phyloP scores from a whole-genome alignment of 2,329 filamentous ascomycete genomes.

The Didymella exigua region DNA sequence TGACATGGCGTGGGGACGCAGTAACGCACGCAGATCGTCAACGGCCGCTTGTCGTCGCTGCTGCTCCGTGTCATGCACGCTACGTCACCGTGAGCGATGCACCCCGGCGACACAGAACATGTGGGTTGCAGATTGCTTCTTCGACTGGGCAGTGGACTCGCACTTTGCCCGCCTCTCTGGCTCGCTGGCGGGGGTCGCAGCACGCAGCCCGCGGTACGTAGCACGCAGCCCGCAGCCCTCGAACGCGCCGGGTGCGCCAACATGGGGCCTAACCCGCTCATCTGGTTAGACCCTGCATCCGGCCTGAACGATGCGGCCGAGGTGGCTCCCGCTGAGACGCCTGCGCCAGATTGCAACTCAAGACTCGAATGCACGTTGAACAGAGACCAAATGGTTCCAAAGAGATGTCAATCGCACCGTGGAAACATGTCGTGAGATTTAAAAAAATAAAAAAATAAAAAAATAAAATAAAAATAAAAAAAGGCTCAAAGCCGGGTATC shows the following conservation, averaged over 20 bases:
- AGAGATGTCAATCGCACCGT: too few species aligned
- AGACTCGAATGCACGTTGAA: too few species aligned
- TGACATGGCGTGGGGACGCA: slow-evolving; percentile 10
- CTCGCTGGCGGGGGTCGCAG: neutral
- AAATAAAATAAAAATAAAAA: too few species aligned
- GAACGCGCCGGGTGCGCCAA: neutral
- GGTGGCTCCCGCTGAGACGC: too few species aligned
- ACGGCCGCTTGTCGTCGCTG: slow-evolving; percentile 16
- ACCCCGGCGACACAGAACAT: slow-evolving; percentile 5
- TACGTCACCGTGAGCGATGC: slow-evolving; percentile 12
- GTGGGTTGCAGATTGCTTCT: slow-evolving; percentile 6
- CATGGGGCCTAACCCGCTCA: neutral
- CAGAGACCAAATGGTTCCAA: too few species aligned
- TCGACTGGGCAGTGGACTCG: neutral
- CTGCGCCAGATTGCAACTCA: neutral
- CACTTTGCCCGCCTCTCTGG: slow-evolving; percentile 4
- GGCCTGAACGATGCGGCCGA: too few species aligned
- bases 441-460: neutral
- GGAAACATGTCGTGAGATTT: neutral
- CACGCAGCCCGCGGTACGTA: too few species aligned
- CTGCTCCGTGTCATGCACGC: slow-evolving; percentile 7
- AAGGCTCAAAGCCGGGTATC: slow-evolving; percentile 33
- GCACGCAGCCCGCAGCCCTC: neutral
- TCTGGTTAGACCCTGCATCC: slow-evolving; percentile 5
- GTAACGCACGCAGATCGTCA: slow-evolving; percentile 9